A percentile compares a stretch with the other conserved stretches of the same genome.
These are phyloP conservation scores for Puya raimondii DNA, from an alignment of 176 grass and related monocot genomes.

Conservation along the genomic window DNA sequence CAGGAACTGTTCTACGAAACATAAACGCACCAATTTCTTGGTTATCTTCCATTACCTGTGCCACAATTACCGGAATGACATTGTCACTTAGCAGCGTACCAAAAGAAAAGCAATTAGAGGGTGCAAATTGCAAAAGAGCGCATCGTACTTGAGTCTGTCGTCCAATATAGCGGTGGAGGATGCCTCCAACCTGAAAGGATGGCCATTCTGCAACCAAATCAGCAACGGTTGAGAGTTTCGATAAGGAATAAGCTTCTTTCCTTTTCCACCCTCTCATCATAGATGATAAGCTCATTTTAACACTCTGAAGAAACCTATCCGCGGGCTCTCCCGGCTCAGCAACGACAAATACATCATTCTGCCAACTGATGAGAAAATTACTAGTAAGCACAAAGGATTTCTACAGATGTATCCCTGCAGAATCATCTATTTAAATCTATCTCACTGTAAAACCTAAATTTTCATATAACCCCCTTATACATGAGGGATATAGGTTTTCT, in stretches of 20 bases:
- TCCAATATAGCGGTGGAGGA: constrained; percentile 86
- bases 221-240: constrained; percentile 70
- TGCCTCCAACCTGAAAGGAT: constrained; percentile 81
- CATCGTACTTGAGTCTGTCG: constrained; percentile 91
- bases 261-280: constrained; percentile 48
- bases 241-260: constrained; percentile 65
- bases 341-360: constrained; percentile 99
- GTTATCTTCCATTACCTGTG: constrained; percentile 98
- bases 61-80: constrained; percentile 9
- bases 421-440: not conserved
- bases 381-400: not conserved
- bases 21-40: constrained; percentile 99
- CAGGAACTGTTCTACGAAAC: constrained; percentile 90
- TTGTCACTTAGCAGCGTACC: constrained; percentile 14
- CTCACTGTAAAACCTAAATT: too few relatives aligned
- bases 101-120: not conserved
- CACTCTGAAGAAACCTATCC: constrained; percentile 84
- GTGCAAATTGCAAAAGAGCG: not conserved
- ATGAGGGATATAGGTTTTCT: too few relatives aligned
- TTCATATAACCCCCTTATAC: too few relatives aligned
- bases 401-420: not conserved
- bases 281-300: constrained; percentile 65
- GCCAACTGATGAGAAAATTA: constrained; percentile 60
- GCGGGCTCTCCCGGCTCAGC: constrained; percentile 91
- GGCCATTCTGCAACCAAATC: constrained; percentile 79